Evolutionary conservation across 2,329 filamentous ascomycete genomes (phyloP).

Genomic region (Mariannaea elegans): DNA sequence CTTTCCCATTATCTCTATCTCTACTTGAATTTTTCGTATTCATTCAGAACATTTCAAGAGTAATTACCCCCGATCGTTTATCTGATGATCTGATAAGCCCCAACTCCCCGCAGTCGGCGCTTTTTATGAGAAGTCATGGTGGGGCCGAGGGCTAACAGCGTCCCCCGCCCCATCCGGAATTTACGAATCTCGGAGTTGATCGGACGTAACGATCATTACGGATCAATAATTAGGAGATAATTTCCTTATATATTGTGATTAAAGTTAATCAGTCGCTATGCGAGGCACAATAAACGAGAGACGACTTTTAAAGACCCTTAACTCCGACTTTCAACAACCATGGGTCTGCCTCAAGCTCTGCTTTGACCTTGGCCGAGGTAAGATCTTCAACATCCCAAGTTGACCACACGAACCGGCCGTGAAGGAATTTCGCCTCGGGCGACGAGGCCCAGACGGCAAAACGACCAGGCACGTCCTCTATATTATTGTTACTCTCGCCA

Average conservation of each 20-base stretch:
- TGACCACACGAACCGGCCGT: constrained; percentile 56
- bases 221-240: too few relatives aligned
- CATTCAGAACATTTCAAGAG: too few relatives aligned
- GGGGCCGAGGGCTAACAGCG: background rate
- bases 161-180: background rate
- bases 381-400: constrained; percentile 63
- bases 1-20: too few relatives aligned
- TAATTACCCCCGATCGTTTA: too few relatives aligned
- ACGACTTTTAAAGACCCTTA: constrained; percentile 28
- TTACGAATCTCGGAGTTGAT: background rate
- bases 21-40: too few relatives aligned
- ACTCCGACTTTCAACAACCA: constrained; percentile 38
- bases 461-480: constrained; percentile 50
- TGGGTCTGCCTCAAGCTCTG: constrained; percentile 23
- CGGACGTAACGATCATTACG: background rate
- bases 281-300: too few relatives aligned
- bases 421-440: constrained; percentile 55
- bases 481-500: background rate
- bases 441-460: constrained; percentile 55
- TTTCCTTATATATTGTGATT: too few relatives aligned
- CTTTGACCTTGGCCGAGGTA: constrained; percentile 10
- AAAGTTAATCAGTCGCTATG: background rate
- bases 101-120: background rate
- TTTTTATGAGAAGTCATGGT: background rate
- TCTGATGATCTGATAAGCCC: background rate